Evolutionary conservation across 1,284 basidiomycete species (phyloP), one percentile per base, ranked within the genome.

Genomic region (Testicularia cyperi): DNA sequence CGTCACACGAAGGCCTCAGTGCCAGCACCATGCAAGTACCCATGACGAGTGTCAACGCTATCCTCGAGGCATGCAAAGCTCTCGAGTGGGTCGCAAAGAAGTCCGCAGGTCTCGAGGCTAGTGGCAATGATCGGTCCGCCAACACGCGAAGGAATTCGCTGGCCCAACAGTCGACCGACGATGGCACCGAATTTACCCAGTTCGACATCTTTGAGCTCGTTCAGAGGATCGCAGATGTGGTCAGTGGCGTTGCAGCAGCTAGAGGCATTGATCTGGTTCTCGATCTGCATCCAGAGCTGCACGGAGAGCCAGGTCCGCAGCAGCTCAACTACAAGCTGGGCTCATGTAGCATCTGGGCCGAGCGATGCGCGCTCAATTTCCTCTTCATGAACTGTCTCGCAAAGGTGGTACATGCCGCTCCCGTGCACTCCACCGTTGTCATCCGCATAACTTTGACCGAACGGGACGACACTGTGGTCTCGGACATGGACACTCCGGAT

Each of bases 11-110:
- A 21, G 46, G 53, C 14, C 54, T 68, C 19, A 58, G 53, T 23
- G 55, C 65, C 9, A 65, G 52, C 38, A 57, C 58, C 16, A 27
- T 70, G 27, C 62, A 64, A 29, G 47, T 70, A 5, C 68, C 68
- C 13, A 52, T 68, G 31, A 52, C 61, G n/a, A 63, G 56, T 45
- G 44, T 70, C 28, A 55, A 51, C 29, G 68, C 68, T 4, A 45
- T 70, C 12, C 31, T 65, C n/a, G 68, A 68, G 22, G 58, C 61
- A 0, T 67, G 46, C 35, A 49, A 65, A 19, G 43, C 45, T n/a
- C 36, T 68, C 26, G 54, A 68, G n/a, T 70, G 68, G 68, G 26
- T 67, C 27, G 52, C 47, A 12, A 44, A 38, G 6, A 37, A 43
- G 32, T 42, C 52, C 7, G 16, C 27, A 16, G 41, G 32, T 22